Conservation (phyloP, 2,329 filamentous ascomycete genomes). For the Fusarium bactridioides region DNA sequence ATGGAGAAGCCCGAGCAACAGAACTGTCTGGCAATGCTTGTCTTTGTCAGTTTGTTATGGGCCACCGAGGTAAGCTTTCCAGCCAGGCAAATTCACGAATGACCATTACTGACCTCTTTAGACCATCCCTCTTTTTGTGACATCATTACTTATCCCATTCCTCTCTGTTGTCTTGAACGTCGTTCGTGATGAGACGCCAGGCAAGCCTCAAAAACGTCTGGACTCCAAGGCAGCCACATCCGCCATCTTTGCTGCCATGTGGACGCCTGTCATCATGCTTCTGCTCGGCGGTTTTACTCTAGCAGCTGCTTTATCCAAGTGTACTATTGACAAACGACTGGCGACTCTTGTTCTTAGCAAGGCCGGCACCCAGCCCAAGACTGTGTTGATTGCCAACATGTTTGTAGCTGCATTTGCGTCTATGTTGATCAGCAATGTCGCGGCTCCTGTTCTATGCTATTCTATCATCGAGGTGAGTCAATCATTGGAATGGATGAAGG, state of each 20-base stretch:
- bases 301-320: conserved; percentile 93
- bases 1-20: conserved; percentile 91
- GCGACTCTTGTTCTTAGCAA: conserved; percentile 96
- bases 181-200: conserved; percentile 74
- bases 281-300: conserved; percentile 95
- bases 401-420: conserved; percentile 96
- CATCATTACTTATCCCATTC: conserved; percentile 92
- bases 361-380: conserved; percentile 87
- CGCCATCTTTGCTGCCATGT: conserved; percentile 95
- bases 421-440: conserved; percentile 99
- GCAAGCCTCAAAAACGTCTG: conserved; percentile 70
- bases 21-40: conserved; percentile 91
- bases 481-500: background rate
- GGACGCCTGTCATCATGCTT: conserved; percentile 99
- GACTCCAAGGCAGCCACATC: conserved; percentile 81
- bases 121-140: conserved; percentile 97
- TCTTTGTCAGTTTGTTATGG: conserved; percentile 95
- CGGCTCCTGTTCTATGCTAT: conserved; percentile 94
- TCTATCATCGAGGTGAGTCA: conserved; percentile 86
- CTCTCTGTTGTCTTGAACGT: conserved; percentile 87
- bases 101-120: conserved; percentile 45
- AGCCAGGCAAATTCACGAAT: background rate
- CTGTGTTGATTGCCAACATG: conserved; percentile 97
- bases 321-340: conserved; percentile 96
- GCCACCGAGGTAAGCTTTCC: conserved; percentile 79